Evolutionary conservation across 2,329 filamentous ascomycete species (phyloP), one percentile per base, ranked within the genome.

Genomic region (Neonectria faginata): DNA sequence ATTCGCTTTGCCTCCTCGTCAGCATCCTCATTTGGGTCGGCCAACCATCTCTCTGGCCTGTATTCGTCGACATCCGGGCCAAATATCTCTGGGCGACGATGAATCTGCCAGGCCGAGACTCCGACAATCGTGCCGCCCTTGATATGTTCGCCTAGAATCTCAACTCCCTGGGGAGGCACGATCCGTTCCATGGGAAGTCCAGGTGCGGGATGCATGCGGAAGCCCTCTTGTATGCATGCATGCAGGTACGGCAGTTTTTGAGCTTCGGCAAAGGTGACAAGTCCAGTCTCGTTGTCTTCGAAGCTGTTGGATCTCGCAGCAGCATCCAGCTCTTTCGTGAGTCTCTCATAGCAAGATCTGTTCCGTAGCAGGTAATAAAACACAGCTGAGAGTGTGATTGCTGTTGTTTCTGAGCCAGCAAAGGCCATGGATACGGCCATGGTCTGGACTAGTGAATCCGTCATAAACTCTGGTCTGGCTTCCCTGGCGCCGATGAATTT

Each of bases 371-470:
- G 79, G 76, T 89, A 89, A 78, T 94, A 94, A 73, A 95, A 92
- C 0, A 94, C 86, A 7, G 89, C 85, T 6, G 87, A 86, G 0
- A 94, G 83, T 7, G 86, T 88, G 73, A 94, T 94, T 42, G 91
- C 92, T 0, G 92, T 95, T 0, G 92, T 95, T 77, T 96, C 92
- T 2, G 88, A 91, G 3, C 92, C 92, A 0, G 92, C 92, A 70
- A 91, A 88, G 0, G 86, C 86, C 90, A 92, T 92, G 62, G 84
- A 88, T n/a, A 90, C 86, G 54, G 89, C 90, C 79, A 91, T 90
- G 7, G 89, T 89, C 68, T 91, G 87, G 11, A 93, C 90, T 9
- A 91, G 83, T 3, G 83, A 84, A 71, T 92, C 88, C 25, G 84
- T 88, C 89, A 93, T 92, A 78, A 93, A 91, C 2, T 89, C 87